Base-by-base conservation (phyloP, 352 stramenopile genomes). In the Pythium plurisporium region DNA sequence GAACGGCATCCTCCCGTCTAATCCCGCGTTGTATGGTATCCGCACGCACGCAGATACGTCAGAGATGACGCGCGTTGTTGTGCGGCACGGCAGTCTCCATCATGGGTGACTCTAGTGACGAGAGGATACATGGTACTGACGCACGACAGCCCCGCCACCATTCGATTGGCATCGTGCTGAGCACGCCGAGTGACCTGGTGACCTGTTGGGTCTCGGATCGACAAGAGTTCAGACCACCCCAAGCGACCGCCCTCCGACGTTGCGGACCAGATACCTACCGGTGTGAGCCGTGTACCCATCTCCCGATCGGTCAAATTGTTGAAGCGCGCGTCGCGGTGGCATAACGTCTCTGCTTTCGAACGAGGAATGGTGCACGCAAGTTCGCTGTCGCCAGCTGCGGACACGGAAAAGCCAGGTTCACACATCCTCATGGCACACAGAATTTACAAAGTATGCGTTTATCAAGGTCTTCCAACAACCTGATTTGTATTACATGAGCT, bases 351-450 rank as follows among this genome's bases (percentile, higher is more conserved):
- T 41, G 27, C 47, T 52, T 55, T 31, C 31, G 36, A 59, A 40
- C 8, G 14, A 29, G 50, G 58, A 65, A 60, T 45, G 42, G 43
- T 65, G 49, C 58, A 55, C 27, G 50, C 58, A 48, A 58, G 49
- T 65, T 65, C 58, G 45, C 42, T 41, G 27, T 34, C 58, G 49
- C 49, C 58, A 65, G 49, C 41, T 55, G 58, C 34, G 14, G 20
- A 5, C 17, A 25, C 33, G 43, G 58, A 59, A 59, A 48, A 20
- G 40, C 22, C 57, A 58, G 14, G 3, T 22, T 4, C 36, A 22
- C 37, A 25, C n/a, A 47, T 48, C 34, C 23, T 46, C 5, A 33
- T 23, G 34, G 23, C 12, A 36, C 19, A 15, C 34, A 52, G 7
- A 42, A 27, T 2, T 30, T 40, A 42, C 47, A 44, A 33, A n/a